Percentiles rank a stretch among this genome's conserved stretches.
Conservation (phyloP, 163 green algal species). For the Prototheca wickerhamii region DNA sequence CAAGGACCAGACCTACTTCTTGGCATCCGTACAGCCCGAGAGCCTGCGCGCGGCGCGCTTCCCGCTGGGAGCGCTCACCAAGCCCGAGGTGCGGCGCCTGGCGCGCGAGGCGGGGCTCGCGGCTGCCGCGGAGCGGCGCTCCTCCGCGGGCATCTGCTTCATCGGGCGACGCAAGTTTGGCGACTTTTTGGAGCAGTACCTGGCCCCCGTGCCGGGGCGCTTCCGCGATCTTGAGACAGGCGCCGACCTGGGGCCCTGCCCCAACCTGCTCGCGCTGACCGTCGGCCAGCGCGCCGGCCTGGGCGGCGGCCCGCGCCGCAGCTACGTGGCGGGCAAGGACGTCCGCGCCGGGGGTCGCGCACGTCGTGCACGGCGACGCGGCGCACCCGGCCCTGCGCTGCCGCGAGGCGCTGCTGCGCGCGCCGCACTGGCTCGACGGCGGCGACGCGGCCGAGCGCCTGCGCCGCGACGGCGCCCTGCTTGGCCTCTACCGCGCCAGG, state of each 20-base stretch:
- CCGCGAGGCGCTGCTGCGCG: conserved; percentile 29
- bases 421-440: conserved; percentile 44
- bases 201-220: conserved; percentile 31
- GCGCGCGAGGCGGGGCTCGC: conserved; percentile 36
- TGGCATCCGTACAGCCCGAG: conserved; percentile 41
- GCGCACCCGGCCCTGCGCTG: conserved; percentile 59
- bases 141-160: conserved; percentile 79
- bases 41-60: conserved; percentile 51
- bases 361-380: conserved; percentile 36
- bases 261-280: conserved; percentile 54
- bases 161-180: conserved; percentile 63
- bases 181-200: conserved; percentile 64
- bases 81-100: conserved; percentile 48
- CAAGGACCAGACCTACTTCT: conserved; percentile 85
- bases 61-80: conserved; percentile 54
- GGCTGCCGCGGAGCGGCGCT: conserved; percentile 30
- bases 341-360: conserved; percentile 30
- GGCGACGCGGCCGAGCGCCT: conserved; percentile 14
- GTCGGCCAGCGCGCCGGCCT: conserved; percentile 60
- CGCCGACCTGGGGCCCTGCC: conserved; percentile 33
- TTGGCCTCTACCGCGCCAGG: conserved; percentile 40
- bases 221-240: conserved; percentile 48
- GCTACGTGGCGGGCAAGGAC: conserved; percentile 74
- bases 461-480: conserved; percentile 3
- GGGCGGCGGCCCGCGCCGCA: conserved; percentile 31